Evolutionary conservation across 2,329 filamentous ascomycete genomes (phyloP), one percentile per base, ranked within the genome.

Genomic region (Penicillium digitatum): DNA sequence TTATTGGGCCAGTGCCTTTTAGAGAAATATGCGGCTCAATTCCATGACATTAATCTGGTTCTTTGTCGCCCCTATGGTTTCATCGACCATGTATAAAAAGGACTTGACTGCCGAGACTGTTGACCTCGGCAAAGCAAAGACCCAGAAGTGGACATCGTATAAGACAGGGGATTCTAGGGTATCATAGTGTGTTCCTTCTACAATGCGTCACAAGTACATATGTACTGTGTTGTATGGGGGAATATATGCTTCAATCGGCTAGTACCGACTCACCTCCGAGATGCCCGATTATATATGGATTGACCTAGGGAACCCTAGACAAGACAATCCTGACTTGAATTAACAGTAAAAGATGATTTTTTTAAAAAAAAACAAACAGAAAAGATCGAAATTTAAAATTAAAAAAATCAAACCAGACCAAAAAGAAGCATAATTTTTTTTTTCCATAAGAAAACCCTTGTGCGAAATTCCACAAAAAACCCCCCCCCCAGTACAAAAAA

Each of bases 391-490:
- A n/a, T n/a, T 20, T 27, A 18, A 27, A 26, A 18, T 11, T 9
- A 27, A 27, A n/a, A n/a, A 9, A 27, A n/a, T n/a, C n/a, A n/a
- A 27, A 42, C 12, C 14, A 16, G 29, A 42, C 4, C 12, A 32
- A 55, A 55, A 32, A 29, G 12, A 44, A 27, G 16, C 18, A 27
- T 22, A 4, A 4, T 16, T 32, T 34, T 10, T 35, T n/a, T n/a
- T 16, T 35, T n/a, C n/a, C 8, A 7, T 12, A 3, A 22, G 3
- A 44, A 50, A 31, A 31, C 20, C 29, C 29, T 53, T 46, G 35
- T 55, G 40, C 44, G 45, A 51, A 55, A 60, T 62, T 62, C 59
- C 59, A 62, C 61, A 59, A n/a, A n/a, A n/a, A n/a, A n/a, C n/a
- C n/a, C n/a, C n/a, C n/a, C n/a, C n/a, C n/a, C n/a, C n/a, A n/a